These are phyloP conservation scores for Eutrema salsugineum DNA, from an alignment of 441 rosid species.

Conservation along the genomic window DNA sequence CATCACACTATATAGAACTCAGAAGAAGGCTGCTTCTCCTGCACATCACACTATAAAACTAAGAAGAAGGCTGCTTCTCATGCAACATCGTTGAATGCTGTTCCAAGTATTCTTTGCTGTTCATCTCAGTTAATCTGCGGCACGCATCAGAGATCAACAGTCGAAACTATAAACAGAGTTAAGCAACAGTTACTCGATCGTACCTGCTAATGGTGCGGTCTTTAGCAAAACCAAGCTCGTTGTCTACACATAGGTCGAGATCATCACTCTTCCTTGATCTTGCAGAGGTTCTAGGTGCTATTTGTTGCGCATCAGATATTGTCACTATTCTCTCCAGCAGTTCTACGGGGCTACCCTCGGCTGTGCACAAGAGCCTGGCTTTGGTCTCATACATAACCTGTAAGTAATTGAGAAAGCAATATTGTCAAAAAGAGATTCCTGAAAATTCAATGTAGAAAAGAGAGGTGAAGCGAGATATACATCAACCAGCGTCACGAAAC, in stretches of 20 bases:
- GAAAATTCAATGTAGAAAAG: neutral
- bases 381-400: slow-evolving; percentile 94
- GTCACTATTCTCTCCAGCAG: slow-evolving; percentile 72
- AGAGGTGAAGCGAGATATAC: slow-evolving; percentile 38
- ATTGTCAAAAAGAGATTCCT: neutral
- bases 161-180: neutral
- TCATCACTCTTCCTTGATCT: slow-evolving; percentile 84
- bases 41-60: neutral
- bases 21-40: slow-evolving; percentile 12
- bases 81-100: slow-evolving; percentile 41
- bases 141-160: neutral
- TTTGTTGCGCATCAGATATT: slow-evolving; percentile 61
- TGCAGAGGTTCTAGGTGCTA: slow-evolving; percentile 80
- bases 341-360: slow-evolving; percentile 77
- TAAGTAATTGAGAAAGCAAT: slow-evolving; percentile 3
- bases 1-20: neutral
- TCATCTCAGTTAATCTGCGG: slow-evolving; percentile 88
- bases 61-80: slow-evolving; percentile 17
- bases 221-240: slow-evolving; percentile 91
- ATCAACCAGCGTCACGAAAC: slow-evolving; percentile 94
- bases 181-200: neutral
- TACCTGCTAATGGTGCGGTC: slow-evolving; percentile 98
- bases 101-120: slow-evolving; percentile 88
- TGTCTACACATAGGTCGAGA: slow-evolving; percentile 81
- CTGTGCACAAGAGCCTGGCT: slow-evolving; percentile 80